phyloP scores from a whole-genome alignment of 2,329 filamentous ascomycete genomes.

The Chaetomiaceae sp. region DNA sequence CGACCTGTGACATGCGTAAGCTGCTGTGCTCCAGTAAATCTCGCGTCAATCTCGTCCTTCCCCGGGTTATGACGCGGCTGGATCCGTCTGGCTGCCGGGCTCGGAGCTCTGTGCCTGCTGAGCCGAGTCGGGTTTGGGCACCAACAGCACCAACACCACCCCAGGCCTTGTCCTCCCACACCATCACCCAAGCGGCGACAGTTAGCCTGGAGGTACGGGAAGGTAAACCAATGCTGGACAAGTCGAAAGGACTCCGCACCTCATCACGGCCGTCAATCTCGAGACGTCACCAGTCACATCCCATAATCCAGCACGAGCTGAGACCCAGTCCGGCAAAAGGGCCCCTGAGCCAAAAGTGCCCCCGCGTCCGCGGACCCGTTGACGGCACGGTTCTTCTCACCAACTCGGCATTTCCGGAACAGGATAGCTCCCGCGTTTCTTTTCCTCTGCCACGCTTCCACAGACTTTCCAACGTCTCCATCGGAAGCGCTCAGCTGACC shows the following conservation, averaged over 20 bases:
- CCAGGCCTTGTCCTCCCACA: neutral
- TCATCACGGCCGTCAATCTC: no score
- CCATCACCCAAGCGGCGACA: neutral
- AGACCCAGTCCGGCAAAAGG: neutral
- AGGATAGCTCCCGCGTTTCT: neutral
- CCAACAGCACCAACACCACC: neutral
- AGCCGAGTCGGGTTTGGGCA: conserved; percentile 4
- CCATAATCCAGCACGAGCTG: conserved; percentile 6
- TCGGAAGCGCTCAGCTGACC: neutral
- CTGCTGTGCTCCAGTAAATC: neutral
- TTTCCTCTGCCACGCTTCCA: neutral
- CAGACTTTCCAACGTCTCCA: neutral
- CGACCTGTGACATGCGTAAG: neutral
- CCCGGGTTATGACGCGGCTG: neutral
- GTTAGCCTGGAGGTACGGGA: no score
- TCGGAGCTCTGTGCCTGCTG: neutral
- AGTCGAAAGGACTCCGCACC: no score
- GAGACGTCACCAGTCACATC: conserved; percentile 8
- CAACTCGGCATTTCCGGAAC: conserved; percentile 1
- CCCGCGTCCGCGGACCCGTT: no score
- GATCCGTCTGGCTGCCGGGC: neutral
- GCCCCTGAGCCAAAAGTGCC: no score
- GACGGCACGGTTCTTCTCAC: neutral
- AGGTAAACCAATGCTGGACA: no score
- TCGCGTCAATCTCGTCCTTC: neutral